Percentiles rank a stretch among this genome's conserved stretches.
Conservation (phyloP, 2,329 filamentous ascomycete genomes). For the Monilinia fructigena region DNA sequence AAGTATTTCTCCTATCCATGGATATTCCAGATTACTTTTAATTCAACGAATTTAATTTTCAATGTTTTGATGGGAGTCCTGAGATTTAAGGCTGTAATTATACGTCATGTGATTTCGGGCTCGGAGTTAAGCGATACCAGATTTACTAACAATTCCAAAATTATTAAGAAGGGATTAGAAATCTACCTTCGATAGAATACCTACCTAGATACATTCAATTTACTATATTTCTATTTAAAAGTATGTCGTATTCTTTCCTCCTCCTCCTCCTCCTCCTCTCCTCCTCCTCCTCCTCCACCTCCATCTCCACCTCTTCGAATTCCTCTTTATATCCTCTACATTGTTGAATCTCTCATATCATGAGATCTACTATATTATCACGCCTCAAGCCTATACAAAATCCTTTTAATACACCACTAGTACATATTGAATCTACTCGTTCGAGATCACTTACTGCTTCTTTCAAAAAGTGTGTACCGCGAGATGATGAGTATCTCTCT, state of each 20-base stretch:
- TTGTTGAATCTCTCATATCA: not conserved
- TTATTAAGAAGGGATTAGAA: not conserved
- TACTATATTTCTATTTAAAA: not conserved
- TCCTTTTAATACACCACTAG: not conserved
- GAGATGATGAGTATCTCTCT: constrained; percentile 16
- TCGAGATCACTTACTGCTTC: not conserved
- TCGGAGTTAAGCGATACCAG: constrained; percentile 1
- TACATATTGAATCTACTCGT: not conserved
- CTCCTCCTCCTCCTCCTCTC: no score
- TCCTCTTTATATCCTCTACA: not conserved
- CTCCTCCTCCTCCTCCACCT: not conserved
- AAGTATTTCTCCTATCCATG: no score
- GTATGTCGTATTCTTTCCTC: not conserved
- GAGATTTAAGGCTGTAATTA: not conserved
- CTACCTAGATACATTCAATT: no score
- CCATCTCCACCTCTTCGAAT: not conserved
- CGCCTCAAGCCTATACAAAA: constrained; percentile 11
- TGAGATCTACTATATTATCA: constrained; percentile 8
- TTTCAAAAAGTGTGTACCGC: not conserved
- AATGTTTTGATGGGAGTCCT: no score
- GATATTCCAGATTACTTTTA: no score
- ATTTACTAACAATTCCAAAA: no score
- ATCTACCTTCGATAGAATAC: not conserved
- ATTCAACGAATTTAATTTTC: no score
- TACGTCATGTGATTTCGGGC: not conserved